Conservation (phyloP, 2,329 filamentous ascomycete genomes). For the Furcasterigmium furcatum region DNA sequence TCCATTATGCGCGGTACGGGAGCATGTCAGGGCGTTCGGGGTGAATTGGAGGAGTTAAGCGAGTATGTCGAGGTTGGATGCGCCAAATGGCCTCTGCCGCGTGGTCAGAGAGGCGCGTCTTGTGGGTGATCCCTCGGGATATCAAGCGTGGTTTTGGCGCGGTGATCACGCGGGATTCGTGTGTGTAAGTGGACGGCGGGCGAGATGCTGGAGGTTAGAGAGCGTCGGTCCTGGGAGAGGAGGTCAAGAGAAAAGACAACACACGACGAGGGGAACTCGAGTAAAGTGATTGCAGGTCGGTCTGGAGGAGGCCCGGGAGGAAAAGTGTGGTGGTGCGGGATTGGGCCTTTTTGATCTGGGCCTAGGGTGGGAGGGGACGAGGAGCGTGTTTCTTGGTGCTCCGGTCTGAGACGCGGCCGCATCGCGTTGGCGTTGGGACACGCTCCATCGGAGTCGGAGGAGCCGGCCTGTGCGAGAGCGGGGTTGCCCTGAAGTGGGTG, state of each 20-base stretch:
- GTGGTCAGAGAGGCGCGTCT: conserved; percentile 1
- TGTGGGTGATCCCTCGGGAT: not conserved
- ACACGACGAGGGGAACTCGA: conserved; percentile 6
- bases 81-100: not conserved
- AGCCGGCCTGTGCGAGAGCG: not conserved
- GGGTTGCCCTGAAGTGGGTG: not conserved
- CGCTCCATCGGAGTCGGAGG: not conserved
- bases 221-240: not conserved
- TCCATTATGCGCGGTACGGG: conserved; percentile 28
- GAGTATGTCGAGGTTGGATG: not conserved
- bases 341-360: conserved; percentile 21
- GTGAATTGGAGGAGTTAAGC: not conserved
- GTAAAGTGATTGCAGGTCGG: conserved; percentile 17
- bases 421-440: conserved; percentile 16
- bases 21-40: conserved; percentile 6
- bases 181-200: not conserved
- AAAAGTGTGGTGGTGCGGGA: conserved; percentile 15
- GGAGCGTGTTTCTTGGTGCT: conserved; percentile 7
- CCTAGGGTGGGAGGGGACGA: conserved; percentile 9
- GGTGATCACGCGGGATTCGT: not conserved
- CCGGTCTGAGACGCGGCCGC: conserved; percentile 9
- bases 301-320: conserved; percentile 15
- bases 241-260: not conserved
- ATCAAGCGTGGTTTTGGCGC: conserved; percentile 3
- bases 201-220: not conserved